Base-by-base conservation (phyloP, 257 asterid species). In the Nyctanthes arbortristis region DNA sequence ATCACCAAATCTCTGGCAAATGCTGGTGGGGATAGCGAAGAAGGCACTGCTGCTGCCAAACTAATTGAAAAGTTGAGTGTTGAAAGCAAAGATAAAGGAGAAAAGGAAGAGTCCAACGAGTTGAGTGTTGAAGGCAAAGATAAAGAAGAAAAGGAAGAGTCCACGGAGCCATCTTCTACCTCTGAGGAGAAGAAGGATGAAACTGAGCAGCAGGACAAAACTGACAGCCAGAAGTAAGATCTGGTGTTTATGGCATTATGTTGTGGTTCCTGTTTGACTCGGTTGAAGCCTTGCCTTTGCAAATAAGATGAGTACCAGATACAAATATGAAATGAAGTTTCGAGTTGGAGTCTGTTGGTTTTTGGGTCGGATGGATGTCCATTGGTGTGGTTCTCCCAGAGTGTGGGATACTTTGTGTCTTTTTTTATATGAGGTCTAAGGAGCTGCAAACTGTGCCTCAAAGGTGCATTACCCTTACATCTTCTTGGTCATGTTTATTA, bases 31-130 rank as follows among this genome's bases (percentile, higher is more conserved):
- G 92, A 81, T 9, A 70, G 78, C 16, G 79, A 82, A 79, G 91
- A 83, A 81, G 89, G 72, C 39, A 70, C 55, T 1, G 63, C 85
- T 54, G 93, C 90, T 75, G 88, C 96, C 35, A 62, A 62, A 32
- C 97, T 93, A 66, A 78, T 93, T 34, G 84, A 78, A 45, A 87
- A 76, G 70, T 74, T 93, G 70, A 90, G 77, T 31, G 95, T 93
- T 47, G 88, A 75, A 57, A 86, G 68, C 69, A 80, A 84, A 67
- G 87, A 69, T 43, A 63, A 78, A 65, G 87, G 77, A 55, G 85
- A 84, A 81, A 82, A 81, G 68, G 20, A 82, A 4, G 86, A 83
- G 75, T 83, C 73, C 61, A 75, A 80, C n/a, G n/a, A n/a, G n/a
- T n/a, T n/a, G n/a, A n/a, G n/a, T n/a, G n/a, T n/a, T n/a, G n/a